Conservation (phyloP, 148 eudicot species). For the Spergularia bocconei region DNA sequence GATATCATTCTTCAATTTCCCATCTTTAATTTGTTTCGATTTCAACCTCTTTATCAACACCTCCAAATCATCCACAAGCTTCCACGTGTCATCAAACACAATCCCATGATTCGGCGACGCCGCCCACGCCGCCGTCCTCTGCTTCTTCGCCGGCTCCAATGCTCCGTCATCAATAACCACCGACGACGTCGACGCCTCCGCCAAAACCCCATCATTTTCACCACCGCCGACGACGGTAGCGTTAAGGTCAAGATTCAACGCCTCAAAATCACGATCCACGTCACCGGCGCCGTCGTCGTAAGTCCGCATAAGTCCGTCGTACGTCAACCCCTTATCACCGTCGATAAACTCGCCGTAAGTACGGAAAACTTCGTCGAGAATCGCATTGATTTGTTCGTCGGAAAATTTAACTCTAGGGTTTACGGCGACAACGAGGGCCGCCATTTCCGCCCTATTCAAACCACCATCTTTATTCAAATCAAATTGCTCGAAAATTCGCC, state of each 20-base stretch:
- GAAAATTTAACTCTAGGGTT: constrained; percentile 94
- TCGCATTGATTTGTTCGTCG: constrained; percentile 85
- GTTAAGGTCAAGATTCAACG: constrained; percentile 52
- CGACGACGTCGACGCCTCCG: constrained; percentile 40
- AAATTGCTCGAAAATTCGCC: constrained; percentile 77
- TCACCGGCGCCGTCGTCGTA: constrained; percentile 99
- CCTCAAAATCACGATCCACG: constrained; percentile 93
- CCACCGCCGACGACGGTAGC: constrained; percentile 9
- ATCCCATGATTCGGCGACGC: constrained; percentile 85
- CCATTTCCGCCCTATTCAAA: constrained; percentile 77
- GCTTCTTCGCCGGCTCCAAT: constrained; percentile 65
- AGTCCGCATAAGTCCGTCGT: constrained; percentile 77
- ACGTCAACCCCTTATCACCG: constrained; percentile 68
- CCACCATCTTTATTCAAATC: constrained; percentile 82
- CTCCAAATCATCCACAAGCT: constrained; percentile 88
- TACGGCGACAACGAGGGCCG: constrained; percentile 88
- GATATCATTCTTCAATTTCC: constrained; percentile 57
- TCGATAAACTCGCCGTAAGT: constrained; percentile 82
- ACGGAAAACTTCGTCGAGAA: constrained; percentile 88
- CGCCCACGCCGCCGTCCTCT: constrained; percentile 82
- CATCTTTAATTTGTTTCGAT: constrained; percentile 60
- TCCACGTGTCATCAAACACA: constrained; percentile 90
- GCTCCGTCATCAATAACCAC: constrained; percentile 40
- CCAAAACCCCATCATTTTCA: neutral
- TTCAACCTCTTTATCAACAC: constrained; percentile 69